Evolutionary conservation across 352 stramenopile genomes (phyloP).

Genomic region (Phytophthora syringae): DNA sequence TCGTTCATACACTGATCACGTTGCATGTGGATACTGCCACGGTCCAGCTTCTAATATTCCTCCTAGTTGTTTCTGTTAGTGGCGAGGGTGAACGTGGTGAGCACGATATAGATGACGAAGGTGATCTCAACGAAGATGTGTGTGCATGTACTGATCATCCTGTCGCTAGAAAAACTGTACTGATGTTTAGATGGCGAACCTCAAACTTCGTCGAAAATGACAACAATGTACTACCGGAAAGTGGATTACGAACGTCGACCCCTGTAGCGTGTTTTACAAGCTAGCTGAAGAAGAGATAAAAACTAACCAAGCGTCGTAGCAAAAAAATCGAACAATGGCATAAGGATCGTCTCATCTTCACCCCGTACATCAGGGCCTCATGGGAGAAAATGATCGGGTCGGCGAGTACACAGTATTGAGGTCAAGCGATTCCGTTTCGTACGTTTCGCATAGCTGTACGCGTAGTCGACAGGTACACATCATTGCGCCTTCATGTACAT

Average conservation of each 20-base stretch:
- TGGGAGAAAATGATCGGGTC: not conserved
- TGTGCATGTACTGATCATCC: not conserved
- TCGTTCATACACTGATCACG: not conserved
- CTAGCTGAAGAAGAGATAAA: not conserved
- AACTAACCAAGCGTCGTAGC: not conserved
- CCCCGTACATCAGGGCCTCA: not conserved
- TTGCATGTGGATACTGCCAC: not conserved
- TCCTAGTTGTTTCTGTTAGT: too few relatives aligned
- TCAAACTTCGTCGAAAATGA: not conserved
- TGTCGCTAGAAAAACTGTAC: not conserved
- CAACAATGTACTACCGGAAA: not conserved
- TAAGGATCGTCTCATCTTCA: not conserved
- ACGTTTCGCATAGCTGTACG: not conserved
- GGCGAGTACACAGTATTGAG: conserved; percentile 1
- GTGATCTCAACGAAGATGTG: not conserved
- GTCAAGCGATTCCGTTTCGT: not conserved
- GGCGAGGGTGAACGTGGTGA: not conserved
- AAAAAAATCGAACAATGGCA: not conserved
- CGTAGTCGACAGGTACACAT: not conserved
- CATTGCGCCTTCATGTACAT: not conserved
- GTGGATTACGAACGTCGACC: not conserved
- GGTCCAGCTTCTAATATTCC: too few relatives aligned
- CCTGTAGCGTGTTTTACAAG: not conserved
- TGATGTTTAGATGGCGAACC: not conserved
- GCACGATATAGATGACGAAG: not conserved